Conservation (phyloP, 2,329 filamentous ascomycete species). For the Fusarium sp. region DNA sequence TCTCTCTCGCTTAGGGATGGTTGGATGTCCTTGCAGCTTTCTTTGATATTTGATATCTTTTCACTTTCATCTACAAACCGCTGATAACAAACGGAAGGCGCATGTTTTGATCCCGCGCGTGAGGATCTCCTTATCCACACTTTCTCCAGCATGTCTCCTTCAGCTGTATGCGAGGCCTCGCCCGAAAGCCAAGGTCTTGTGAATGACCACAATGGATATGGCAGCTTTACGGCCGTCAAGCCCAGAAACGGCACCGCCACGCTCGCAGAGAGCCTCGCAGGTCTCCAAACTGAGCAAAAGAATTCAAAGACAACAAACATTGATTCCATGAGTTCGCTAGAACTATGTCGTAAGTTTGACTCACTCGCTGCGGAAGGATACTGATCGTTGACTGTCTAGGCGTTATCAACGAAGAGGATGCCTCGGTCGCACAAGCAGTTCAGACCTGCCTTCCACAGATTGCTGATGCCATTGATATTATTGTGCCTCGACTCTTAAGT, state of each 20-base stretch:
- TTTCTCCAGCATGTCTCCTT: neutral
- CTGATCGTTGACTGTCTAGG: neutral
- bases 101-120: neutral
- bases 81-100: neutral
- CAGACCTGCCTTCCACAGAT: constrained; percentile 1
- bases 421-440: neutral
- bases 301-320: constrained; percentile 2
- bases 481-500: neutral
- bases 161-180: neutral
- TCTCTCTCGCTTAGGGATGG: neutral
- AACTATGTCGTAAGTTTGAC: constrained; percentile 4
- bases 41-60: neutral
- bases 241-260: neutral
- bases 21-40: neutral
- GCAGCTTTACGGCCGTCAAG: neutral
- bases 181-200: neutral
- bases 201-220: neutral
- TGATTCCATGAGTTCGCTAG: neutral
- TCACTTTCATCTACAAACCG: neutral
- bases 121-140: neutral
- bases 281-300: constrained; percentile 7
- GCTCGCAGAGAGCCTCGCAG: neutral
- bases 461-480: constrained; percentile 9
- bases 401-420: neutral
- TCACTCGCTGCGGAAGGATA: neutral